Conservation (phyloP, 116 monocot species). For the Dioscorea cayenensis region DNA sequence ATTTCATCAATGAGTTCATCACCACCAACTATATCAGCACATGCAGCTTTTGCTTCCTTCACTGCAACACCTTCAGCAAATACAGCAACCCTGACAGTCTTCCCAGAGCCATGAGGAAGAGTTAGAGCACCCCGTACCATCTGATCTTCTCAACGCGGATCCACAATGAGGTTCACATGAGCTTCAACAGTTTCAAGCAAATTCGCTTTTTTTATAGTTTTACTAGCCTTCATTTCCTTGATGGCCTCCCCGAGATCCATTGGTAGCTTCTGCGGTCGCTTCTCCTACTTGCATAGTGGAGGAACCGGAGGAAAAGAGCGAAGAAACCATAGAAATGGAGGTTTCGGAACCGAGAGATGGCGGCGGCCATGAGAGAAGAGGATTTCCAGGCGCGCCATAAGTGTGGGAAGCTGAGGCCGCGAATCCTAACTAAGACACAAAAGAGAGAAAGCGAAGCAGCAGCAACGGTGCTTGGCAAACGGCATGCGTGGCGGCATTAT, state of each 20-base stretch:
- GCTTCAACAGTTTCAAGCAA: constrained; percentile 88
- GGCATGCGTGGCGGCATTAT: too few relatives aligned
- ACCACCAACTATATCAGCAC: constrained; percentile 93
- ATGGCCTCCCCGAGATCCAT: constrained; percentile 76
- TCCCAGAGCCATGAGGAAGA: constrained; percentile 92
- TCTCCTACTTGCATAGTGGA: constrained; percentile 33
- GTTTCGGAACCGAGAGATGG: constrained; percentile 4
- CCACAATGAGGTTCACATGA: constrained; percentile 77
- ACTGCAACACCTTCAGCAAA: constrained; percentile 93
- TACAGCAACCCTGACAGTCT: constrained; percentile 94
- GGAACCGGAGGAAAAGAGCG: constrained; percentile 11
- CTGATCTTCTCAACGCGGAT: constrained; percentile 94
- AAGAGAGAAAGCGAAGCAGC: too few relatives aligned
- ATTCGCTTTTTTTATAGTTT: constrained; percentile 55
- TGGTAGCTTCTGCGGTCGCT: constrained; percentile 32
- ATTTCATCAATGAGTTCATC: constrained; percentile 92
- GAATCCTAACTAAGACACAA: too few relatives aligned
- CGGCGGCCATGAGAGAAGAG: constrained; percentile 16
- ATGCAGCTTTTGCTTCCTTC: constrained; percentile 85
- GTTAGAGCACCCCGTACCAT: constrained; percentile 89
- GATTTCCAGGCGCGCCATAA: constrained; percentile 11
- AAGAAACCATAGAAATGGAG: constrained; percentile 4
- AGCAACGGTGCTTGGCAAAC: too few relatives aligned
- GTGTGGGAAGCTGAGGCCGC: too few relatives aligned
- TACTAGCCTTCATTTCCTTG: constrained; percentile 76